Evolutionary conservation across 192 early-diverging fungal genomes (phyloP).

Genomic region (Umbelopsis sp.): DNA sequence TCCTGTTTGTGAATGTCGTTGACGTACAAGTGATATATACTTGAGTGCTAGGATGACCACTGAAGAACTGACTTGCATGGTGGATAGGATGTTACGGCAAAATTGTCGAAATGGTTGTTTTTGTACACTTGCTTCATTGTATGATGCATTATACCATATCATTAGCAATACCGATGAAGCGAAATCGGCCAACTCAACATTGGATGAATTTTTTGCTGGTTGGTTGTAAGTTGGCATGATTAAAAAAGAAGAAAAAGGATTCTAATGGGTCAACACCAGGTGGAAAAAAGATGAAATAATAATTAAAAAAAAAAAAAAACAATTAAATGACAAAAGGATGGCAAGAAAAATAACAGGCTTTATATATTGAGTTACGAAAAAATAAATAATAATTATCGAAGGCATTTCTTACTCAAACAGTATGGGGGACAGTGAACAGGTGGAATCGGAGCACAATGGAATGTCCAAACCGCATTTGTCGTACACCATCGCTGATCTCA

Average conservation of each 20-base stretch:
- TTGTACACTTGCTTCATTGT: constrained; percentile 9
- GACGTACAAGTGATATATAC: constrained; percentile 63
- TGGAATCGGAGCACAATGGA: constrained; percentile 22
- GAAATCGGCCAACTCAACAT: constrained; percentile 11
- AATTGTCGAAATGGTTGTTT: constrained; percentile 48
- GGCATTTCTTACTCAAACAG: neutral
- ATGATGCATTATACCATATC: constrained; percentile 7
- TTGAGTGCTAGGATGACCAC: constrained; percentile 67
- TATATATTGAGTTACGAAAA: no score
- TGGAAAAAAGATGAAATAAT: no score
- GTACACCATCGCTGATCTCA: constrained; percentile 12
- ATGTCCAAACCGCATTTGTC: constrained; percentile 21
- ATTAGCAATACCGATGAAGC: constrained; percentile 9
- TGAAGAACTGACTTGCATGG: constrained; percentile 63
- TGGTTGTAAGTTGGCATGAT: neutral
- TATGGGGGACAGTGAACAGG: neutral
- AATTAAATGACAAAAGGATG: neutral
- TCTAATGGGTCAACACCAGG: no score
- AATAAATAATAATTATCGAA: constrained; percentile 1
- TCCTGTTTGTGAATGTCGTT: constrained; percentile 56
- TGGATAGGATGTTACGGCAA: constrained; percentile 54
- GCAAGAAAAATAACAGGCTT: neutral
- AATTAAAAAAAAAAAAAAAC: no score
- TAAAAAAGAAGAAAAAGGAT: neutral
- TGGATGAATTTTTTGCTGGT: neutral